These are phyloP conservation scores for Metschnikowia rubicola DNA, from an alignment of 805 yeast species.

Conservation along the genomic window DNA sequence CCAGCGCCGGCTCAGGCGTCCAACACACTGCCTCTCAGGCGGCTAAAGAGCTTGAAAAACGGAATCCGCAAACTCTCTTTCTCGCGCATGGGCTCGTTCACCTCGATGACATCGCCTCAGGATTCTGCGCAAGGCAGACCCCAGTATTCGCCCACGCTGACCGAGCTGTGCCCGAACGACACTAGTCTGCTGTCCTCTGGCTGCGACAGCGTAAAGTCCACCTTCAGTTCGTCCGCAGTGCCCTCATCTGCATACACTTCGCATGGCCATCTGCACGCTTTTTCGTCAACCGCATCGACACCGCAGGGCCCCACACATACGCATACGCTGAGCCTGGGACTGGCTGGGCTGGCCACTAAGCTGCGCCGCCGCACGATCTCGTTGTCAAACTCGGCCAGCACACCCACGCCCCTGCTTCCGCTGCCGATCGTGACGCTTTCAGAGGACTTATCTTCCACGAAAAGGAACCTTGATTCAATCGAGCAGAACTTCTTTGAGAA, in stretches of 20 bases:
- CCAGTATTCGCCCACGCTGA: conserved; percentile 9
- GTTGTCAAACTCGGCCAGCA: conserved; percentile 17
- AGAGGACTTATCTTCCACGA: conserved; percentile 30
- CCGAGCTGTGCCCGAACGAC: conserved; percentile 10
- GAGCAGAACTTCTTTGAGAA: conserved; percentile 37
- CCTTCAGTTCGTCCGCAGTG: conserved; percentile 11
- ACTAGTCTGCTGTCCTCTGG: conserved; percentile 14
- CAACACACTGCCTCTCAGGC: conserved; percentile 30
- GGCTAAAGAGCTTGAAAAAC: conserved; percentile 35
- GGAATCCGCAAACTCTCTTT: conserved; percentile 39
- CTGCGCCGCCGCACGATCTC: conserved; percentile 23
- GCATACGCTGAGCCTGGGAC: conserved; percentile 15
- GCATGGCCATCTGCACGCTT: neutral
- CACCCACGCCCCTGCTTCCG: conserved; percentile 29
- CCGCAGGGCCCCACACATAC: conserved; percentile 9
- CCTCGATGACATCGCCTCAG: conserved; percentile 2
- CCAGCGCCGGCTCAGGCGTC: neutral
- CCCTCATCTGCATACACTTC: neutral
- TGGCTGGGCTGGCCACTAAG: conserved; percentile 7
- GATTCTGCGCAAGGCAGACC: neutral
- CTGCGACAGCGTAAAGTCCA: conserved; percentile 11
- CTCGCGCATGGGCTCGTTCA: conserved; percentile 11
- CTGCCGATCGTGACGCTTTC: conserved; percentile 39
- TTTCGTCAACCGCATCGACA: conserved; percentile 1
- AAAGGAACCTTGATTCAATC: conserved; percentile 26